Base-by-base conservation (phyloP, 805 yeast genomes). In the Wickerhamiella azyma region DNA sequence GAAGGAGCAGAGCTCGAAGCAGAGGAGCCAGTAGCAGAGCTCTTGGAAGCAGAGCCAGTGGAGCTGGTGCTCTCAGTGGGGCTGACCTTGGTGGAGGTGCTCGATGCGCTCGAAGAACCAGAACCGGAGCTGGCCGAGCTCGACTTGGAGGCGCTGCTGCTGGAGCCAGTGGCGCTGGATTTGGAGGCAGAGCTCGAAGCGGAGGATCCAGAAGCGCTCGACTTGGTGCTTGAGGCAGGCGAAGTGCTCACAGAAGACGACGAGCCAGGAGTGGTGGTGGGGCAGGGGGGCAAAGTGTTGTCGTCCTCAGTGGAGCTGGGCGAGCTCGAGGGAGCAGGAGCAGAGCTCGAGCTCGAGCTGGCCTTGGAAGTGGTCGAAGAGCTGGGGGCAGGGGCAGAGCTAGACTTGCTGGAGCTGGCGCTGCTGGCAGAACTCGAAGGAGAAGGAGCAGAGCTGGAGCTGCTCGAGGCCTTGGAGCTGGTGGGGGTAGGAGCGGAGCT, bases 81-180 rank as follows among this genome's bases (percentile, higher is more conserved):
- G 26, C 26, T 14, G 35, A 21, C 6, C 24, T 21, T 7, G 24
- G 7, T 5, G 24, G 6, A 21, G 24, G 24, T 5, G 24, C 24
- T 21, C 6, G 24, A 5, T 7, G 36, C 19, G 37, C 37, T 29
- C 7, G 33, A 18, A 14, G 28, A n/a, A n/a, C n/a, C 21, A 28
- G 41, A 28, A 26, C 32, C 35, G 26, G 41, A 17, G 33, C 41
- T 26, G 21, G 41, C 17, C n/a, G 41, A 14, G 41, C n/a, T 14
- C 14, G 35, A n/a, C 24, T 2, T 16, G 13, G 35, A 24, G 14
- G 8, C 18, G 9, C 35, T 5, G n/a, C 35, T 7, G 13, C 21
- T 26, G 41, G 41, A 18, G 24, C 16, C 30, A 26, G 30, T 3
- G 24, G 28, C 26, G 24, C 35, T 21, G 13, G 10, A 39, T 14